A percentile compares a stretch with the other conserved stretches of the same genome.
phyloP scores from a whole-genome alignment of 306 rosid genomes.

The Cicer cuneatum region DNA sequence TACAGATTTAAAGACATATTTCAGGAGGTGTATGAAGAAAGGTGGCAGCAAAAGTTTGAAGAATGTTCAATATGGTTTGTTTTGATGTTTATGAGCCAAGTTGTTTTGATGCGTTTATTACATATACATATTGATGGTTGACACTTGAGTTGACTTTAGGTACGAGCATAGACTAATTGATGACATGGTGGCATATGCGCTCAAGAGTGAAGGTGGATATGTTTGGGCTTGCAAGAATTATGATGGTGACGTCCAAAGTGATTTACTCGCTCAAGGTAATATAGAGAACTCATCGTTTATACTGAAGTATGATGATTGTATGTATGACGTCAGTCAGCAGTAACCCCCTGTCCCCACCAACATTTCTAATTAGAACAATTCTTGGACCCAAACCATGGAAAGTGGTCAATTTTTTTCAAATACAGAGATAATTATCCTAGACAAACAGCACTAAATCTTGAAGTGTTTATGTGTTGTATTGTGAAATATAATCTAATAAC shows the following conservation, averaged over 20 bases:
- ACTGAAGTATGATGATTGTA: slow-evolving; percentile 23
- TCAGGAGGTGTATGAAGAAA: slow-evolving; percentile 84
- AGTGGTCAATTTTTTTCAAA: background rate
- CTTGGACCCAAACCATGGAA: slow-evolving; percentile 11
- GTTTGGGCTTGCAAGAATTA: slow-evolving; percentile 99
- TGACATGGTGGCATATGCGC: slow-evolving; percentile 97
- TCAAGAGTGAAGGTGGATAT: slow-evolving; percentile 98
- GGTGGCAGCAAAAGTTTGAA: slow-evolving; percentile 90
- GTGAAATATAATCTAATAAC: background rate
- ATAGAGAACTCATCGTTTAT: slow-evolving; percentile 20
- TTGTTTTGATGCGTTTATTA: slow-evolving; percentile 21
- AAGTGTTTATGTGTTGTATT: background rate
- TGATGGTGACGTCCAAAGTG: slow-evolving; percentile 98
- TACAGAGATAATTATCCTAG: background rate
- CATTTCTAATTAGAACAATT: slow-evolving; percentile 21
- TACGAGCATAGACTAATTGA: slow-evolving; percentile 98
- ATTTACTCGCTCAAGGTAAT: slow-evolving; percentile 97
- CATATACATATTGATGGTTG: slow-evolving; percentile 39
- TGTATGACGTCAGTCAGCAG: slow-evolving; percentile 21
- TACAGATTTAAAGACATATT: slow-evolving; percentile 95
- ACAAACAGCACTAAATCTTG: background rate
- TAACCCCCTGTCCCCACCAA: background rate
- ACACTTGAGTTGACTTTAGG: slow-evolving; percentile 59
- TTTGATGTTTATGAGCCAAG: slow-evolving; percentile 16
- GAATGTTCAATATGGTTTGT: slow-evolving; percentile 87